Conservation (phyloP, 345 rosid genomes). For the Anastatica hierochuntica region DNA sequence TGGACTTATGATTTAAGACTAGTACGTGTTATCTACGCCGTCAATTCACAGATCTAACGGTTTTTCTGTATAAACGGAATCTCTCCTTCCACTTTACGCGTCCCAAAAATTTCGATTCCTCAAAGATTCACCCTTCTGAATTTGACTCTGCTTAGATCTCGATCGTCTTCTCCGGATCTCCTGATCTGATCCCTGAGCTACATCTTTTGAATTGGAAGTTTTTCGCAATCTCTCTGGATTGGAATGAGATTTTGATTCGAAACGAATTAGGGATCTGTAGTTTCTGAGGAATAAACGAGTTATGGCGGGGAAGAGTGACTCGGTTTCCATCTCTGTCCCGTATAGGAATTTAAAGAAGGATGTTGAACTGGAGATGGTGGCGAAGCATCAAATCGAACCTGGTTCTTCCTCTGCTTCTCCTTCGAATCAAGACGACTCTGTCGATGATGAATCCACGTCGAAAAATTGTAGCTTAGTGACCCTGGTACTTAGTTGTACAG, state of each 20-base stretch:
- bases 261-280: slow-evolving; percentile 14
- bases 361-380: slow-evolving; percentile 60
- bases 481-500: slow-evolving; percentile 73
- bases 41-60: slow-evolving; percentile 10
- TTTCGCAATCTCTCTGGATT: not conserved
- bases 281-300: slow-evolving; percentile 13
- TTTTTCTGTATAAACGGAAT: not conserved
- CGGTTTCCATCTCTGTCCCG: slow-evolving; percentile 38
- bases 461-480: slow-evolving; percentile 42
- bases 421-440: slow-evolving; percentile 18
- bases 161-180: slow-evolving; percentile 19
- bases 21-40: slow-evolving; percentile 7
- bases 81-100: slow-evolving; percentile 1
- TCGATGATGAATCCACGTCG: slow-evolving; percentile 16
- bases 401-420: slow-evolving; percentile 25
- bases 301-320: slow-evolving; percentile 41
- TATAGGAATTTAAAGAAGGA: slow-evolving; percentile 74
- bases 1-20: slow-evolving; percentile 9
- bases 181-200: too few relatives aligned
- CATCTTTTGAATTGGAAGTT: not conserved
- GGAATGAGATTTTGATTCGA: slow-evolving; percentile 3
- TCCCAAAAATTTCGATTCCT: slow-evolving; percentile 1
- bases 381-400: slow-evolving; percentile 28
- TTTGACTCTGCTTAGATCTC: slow-evolving; percentile 24
- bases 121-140: slow-evolving; percentile 10